Evolutionary conservation across 768 basidiomycete genomes (phyloP).

Genomic region (Boletus coccyginus): DNA sequence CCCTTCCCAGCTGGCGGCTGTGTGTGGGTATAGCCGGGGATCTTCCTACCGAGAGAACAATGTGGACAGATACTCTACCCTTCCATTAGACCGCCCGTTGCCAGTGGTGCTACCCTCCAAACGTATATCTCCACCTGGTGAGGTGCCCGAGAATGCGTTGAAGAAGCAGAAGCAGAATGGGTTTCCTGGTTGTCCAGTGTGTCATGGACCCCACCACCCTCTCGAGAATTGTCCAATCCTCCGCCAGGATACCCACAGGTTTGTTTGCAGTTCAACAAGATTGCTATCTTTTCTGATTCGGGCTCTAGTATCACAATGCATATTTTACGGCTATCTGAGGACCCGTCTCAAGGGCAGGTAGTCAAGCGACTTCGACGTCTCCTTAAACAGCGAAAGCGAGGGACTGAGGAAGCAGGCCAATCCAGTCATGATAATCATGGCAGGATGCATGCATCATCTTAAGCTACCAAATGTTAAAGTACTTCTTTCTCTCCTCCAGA

Average conservation of each 20-base stretch:
- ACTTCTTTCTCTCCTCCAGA: background rate
- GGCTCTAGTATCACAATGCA: constrained; percentile 39
- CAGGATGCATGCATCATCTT: constrained; percentile 5
- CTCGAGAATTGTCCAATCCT: constrained; percentile 58
- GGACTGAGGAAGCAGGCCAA: background rate
- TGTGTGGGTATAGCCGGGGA: background rate
- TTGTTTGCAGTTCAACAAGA: constrained; percentile 3
- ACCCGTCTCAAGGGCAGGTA: constrained; percentile 35
- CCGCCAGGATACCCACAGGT: constrained; percentile 54
- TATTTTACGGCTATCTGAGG: constrained; percentile 42
- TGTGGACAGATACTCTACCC: background rate
- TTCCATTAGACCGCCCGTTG: background rate
- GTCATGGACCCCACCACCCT: constrained; percentile 43
- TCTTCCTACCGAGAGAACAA: background rate
- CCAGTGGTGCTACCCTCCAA: constrained; percentile 30
- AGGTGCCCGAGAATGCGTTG: constrained; percentile 20
- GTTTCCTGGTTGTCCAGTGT: constrained; percentile 44
- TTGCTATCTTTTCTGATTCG: constrained; percentile 4
- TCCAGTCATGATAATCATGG: background rate
- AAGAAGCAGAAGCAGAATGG: constrained; percentile 39
- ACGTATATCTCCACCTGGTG: constrained; percentile 34
- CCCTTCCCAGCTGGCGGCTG: background rate
- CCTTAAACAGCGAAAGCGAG: constrained; percentile 34
- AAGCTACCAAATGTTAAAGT: background rate
- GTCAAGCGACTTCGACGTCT: constrained; percentile 40